Conservation (phyloP, 371 early-diverging fungal species). For the Actinomortierella wolfii region DNA sequence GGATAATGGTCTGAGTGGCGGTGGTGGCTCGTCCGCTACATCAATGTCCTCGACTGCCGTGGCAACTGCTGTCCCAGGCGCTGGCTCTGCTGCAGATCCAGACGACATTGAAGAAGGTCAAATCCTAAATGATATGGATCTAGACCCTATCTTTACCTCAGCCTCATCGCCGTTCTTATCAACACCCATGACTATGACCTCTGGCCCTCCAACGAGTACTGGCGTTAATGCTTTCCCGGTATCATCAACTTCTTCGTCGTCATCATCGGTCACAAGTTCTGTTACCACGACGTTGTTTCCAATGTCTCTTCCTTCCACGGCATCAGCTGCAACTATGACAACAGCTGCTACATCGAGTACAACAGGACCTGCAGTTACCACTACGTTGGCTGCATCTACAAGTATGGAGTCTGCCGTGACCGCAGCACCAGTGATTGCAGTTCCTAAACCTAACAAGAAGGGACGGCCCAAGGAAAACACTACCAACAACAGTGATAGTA, state of each 20-base stretch:
- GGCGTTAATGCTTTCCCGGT: background rate
- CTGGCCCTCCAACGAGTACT: constrained; percentile 7
- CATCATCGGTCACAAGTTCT: background rate
- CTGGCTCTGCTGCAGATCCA: too few species aligned
- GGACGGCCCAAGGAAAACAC: too few species aligned
- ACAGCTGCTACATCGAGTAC: background rate
- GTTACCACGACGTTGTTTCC: background rate
- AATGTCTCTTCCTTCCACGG: background rate
- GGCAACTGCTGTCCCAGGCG: too few species aligned
- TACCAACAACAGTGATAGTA: background rate
- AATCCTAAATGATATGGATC: constrained; percentile 29
- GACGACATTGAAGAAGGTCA: constrained; percentile 32
- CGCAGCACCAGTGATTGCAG: too few species aligned
- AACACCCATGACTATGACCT: constrained; percentile 7
- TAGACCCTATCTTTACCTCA: constrained; percentile 7
- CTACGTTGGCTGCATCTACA: background rate
- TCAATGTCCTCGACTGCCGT: too few species aligned
- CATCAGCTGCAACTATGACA: background rate
- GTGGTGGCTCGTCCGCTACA: too few species aligned
- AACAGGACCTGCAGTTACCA: background rate
- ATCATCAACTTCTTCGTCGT: background rate
- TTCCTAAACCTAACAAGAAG: too few species aligned
- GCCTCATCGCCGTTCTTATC: background rate
- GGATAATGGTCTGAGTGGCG: too few species aligned
- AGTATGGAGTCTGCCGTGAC: too few species aligned